Conservation (phyloP, 331 rosid genomes). For the Prunus yedoensis region DNA sequence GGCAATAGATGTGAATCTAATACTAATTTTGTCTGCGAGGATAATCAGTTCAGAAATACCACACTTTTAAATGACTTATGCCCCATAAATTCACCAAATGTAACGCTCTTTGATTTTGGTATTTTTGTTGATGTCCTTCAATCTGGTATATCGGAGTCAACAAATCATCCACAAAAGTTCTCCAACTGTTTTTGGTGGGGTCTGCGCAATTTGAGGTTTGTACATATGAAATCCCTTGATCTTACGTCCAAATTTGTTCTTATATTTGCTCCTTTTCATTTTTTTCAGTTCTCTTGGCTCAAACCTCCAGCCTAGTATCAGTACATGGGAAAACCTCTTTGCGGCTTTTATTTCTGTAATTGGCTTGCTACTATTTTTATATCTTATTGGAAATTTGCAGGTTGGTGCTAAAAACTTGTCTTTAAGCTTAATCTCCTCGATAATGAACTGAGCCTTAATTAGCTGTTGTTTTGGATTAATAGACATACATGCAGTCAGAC, state of each 20-base stretch:
- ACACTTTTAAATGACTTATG: slow-evolving; percentile 12
- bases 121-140: slow-evolving; percentile 11
- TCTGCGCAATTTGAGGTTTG: neutral
- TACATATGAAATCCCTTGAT: neutral
- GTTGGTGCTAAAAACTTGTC: neutral
- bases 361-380: neutral
- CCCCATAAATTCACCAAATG: neutral
- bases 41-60: neutral
- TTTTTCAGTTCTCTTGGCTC: neutral
- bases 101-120: slow-evolving; percentile 14
- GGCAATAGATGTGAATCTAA: neutral
- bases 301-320: neutral
- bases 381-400: neutral
- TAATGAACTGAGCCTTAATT: neutral
- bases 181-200: slow-evolving; percentile 27
- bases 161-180: neutral
- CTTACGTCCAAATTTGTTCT: neutral
- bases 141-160: neutral
- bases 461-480: neutral
- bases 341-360: neutral
- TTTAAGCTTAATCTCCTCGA: no score
- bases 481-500: slow-evolving; percentile 6
- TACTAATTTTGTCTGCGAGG: slow-evolving; percentile 8
- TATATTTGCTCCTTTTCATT: neutral
- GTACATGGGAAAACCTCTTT: neutral